A percentile compares a stretch with the other conserved stretches of the same genome.
These are phyloP conservation scores for Coemansia sp. DNA, from an alignment of 192 early-diverging fungal genomes.

Conservation along the genomic window DNA sequence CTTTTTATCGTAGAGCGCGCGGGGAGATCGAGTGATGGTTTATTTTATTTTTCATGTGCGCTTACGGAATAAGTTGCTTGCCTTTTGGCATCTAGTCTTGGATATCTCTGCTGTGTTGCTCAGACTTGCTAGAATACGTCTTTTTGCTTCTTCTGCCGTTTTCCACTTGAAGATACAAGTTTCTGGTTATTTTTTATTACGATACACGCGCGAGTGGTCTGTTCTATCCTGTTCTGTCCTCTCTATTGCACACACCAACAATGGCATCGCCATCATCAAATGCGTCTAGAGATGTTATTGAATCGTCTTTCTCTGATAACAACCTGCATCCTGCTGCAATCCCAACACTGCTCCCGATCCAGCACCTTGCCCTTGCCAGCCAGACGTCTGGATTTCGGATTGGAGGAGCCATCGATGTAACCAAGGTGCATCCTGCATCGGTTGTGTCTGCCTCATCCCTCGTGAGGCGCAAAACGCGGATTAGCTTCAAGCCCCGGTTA, in stretches of 20 bases:
- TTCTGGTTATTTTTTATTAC: background rate
- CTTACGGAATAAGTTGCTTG: background rate
- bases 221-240: background rate
- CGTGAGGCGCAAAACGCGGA: conserved; percentile 6
- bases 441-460: background rate
- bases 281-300: background rate
- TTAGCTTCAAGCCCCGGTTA: conserved; percentile 6
- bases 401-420: conserved; percentile 20
- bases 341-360: conserved; percentile 21
- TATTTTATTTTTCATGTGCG: background rate
- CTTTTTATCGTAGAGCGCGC: too few relatives aligned
- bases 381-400: background rate
- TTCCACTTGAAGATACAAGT: too few relatives aligned
- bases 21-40: too few relatives aligned
- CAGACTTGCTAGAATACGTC: background rate
- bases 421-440: conserved; percentile 30
- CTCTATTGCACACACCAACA: background rate
- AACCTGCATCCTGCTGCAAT: conserved; percentile 28
- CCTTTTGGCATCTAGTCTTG: background rate
- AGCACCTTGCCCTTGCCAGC: conserved; percentile 9
- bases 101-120: background rate
- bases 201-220: too few relatives aligned
- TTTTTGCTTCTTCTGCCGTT: too few relatives aligned
- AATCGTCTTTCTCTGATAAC: background rate
- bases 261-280: background rate